Evolutionary conservation across 768 basidiomycete genomes (phyloP).

Genomic region (Mycena amicta): DNA sequence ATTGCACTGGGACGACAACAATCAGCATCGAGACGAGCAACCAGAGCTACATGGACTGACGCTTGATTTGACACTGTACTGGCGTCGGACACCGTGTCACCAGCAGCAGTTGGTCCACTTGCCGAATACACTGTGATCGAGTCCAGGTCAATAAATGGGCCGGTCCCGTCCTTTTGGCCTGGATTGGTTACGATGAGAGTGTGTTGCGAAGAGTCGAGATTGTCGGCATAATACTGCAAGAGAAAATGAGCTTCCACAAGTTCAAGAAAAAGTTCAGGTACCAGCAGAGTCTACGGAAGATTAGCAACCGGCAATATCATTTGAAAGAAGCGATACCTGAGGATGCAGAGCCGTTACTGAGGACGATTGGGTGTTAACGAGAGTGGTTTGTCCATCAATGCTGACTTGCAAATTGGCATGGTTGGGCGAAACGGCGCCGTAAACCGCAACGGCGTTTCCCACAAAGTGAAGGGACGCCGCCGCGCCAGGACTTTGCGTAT

Average conservation of each 20-base stretch:
- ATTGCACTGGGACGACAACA: too few relatives aligned
- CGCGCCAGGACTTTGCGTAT: slow-evolving; percentile 40
- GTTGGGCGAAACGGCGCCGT: slow-evolving; percentile 54
- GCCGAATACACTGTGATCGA: slow-evolving; percentile 40
- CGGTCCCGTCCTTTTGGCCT: slow-evolving; percentile 31
- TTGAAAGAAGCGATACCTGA: slow-evolving; percentile 24
- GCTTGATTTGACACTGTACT: slow-evolving; percentile 9
- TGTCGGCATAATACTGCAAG: slow-evolving; percentile 44
- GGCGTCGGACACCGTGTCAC: too few relatives aligned
- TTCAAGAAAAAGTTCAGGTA: slow-evolving; percentile 17
- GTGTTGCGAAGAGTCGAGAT: slow-evolving; percentile 42
- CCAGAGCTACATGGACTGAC: background rate
- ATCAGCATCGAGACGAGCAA: background rate
- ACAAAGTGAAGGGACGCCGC: slow-evolving; percentile 46
- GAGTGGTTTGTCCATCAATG: slow-evolving; percentile 41
- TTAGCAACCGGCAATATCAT: too few relatives aligned
- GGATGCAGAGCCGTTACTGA: slow-evolving; percentile 32
- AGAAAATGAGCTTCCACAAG: background rate
- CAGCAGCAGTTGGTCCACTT: background rate
- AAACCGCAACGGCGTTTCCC: slow-evolving; percentile 57
- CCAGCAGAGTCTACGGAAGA: slow-evolving; percentile 35
- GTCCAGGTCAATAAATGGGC: slow-evolving; percentile 49
- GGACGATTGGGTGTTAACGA: slow-evolving; percentile 8
- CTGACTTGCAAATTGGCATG: slow-evolving; percentile 50
- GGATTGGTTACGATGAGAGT: slow-evolving; percentile 38